Conservation (phyloP, 129 eudicot species). For the Solidago caesia region DNA sequence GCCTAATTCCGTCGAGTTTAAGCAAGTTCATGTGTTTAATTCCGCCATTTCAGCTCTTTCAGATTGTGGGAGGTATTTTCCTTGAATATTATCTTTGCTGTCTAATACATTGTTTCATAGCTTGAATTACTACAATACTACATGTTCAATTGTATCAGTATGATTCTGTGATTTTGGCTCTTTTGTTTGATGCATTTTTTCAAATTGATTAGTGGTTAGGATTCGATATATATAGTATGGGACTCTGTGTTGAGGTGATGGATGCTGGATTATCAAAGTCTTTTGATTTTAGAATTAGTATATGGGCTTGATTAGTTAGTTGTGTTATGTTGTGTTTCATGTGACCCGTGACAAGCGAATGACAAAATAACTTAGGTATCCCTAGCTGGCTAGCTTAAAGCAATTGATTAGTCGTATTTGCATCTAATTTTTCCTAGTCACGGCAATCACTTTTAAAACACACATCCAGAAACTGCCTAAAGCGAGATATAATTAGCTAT, state of each 20-base stretch:
- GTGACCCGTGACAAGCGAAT: background rate
- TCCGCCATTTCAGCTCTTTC: constrained; percentile 77
- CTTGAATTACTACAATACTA: background rate
- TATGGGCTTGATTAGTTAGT: constrained; percentile 5
- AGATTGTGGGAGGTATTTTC: constrained; percentile 63
- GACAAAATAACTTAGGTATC: background rate
- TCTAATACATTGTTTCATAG: background rate
- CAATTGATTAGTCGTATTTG: no score
- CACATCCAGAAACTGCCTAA: background rate
- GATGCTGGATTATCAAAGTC: background rate
- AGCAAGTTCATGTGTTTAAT: constrained; percentile 70
- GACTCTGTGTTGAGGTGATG: constrained; percentile 6
- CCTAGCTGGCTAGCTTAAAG: no score
- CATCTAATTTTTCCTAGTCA: background rate
- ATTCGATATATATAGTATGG: background rate
- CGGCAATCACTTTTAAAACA: background rate
- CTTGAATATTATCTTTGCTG: background rate
- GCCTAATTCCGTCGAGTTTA: constrained; percentile 44
- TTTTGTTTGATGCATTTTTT: constrained; percentile 10
- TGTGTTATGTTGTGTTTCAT: constrained; percentile 9
- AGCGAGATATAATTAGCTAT: background rate
- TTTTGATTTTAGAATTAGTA: background rate
- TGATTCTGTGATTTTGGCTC: background rate
- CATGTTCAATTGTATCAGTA: constrained; percentile 38
- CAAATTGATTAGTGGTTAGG: constrained; percentile 24